phyloP scores from a whole-genome alignment of 1,284 basidiomycete genomes.

The Phaffia rhodozyma region DNA sequence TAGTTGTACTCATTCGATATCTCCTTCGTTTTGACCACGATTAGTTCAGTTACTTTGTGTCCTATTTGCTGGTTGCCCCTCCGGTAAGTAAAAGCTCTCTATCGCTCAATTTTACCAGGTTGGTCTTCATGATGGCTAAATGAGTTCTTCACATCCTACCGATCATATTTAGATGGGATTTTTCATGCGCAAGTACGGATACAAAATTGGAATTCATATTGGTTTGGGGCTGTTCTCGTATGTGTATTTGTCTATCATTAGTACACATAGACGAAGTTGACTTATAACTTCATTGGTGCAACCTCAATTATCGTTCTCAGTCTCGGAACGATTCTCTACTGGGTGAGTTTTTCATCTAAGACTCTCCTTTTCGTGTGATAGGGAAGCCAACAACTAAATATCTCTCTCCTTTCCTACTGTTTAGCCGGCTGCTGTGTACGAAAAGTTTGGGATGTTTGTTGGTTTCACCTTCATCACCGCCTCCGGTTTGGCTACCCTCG shows the following conservation, averaged over 20 bases:
- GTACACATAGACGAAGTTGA: no score
- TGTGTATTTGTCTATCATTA: not conserved
- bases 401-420: no score
- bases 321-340: conserved; percentile 26
- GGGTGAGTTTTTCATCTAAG: not conserved
- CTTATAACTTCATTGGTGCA: not conserved
- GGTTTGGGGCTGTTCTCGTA: conserved; percentile 23
- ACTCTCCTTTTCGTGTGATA: no score
- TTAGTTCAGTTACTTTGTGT: not conserved
- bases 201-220: conserved; percentile 29
- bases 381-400: no score
- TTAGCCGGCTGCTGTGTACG: conserved; percentile 26
- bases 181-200: conserved; percentile 27
- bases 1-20: no score
- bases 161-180: conserved; percentile 27
- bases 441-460: conserved; percentile 17
- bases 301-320: conserved; percentile 14
- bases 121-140: not conserved
- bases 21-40: not conserved
- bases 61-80: conserved; percentile 25
- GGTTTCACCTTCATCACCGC: conserved; percentile 28
- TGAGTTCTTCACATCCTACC: conserved; percentile 17
- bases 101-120: not conserved
- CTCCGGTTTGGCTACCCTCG: conserved; percentile 28
- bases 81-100: conserved; percentile 1